These are phyloP conservation scores for Fraxinus ornus DNA, from an alignment of 305 asterid genomes.

Conservation along the genomic window DNA sequence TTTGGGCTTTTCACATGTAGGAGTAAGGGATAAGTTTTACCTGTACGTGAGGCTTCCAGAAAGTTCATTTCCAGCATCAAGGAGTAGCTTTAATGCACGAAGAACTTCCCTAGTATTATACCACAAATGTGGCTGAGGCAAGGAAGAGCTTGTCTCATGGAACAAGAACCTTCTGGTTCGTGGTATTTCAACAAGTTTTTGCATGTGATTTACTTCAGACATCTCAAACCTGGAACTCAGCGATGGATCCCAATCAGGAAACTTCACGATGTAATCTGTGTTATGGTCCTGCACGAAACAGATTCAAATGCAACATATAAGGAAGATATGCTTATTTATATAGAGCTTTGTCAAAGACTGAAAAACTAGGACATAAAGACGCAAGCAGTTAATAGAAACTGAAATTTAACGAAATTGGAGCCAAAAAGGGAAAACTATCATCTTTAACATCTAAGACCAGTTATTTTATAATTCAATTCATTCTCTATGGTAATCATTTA, in stretches of 20 bases:
- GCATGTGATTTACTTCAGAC: conserved; percentile 36
- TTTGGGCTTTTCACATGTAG: not conserved
- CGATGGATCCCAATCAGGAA: conserved; percentile 93
- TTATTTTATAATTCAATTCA: not conserved
- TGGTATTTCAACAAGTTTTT: conserved; percentile 32
- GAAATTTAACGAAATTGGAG: not conserved
- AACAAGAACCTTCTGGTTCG: conserved; percentile 58
- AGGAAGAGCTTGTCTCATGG: conserved; percentile 49
- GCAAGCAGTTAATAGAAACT: not conserved
- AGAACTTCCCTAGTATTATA: conserved; percentile 59
- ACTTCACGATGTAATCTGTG: conserved; percentile 78
- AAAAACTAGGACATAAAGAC: not conserved
- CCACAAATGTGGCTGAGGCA: conserved; percentile 88
- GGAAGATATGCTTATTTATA: not conserved
- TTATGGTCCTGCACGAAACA: conserved; percentile 73
- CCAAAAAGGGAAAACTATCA: not conserved
- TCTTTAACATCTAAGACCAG: not conserved
- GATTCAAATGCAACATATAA: not conserved
- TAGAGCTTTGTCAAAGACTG: not conserved
- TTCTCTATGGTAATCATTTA: not conserved
- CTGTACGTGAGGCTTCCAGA: conserved; percentile 78
- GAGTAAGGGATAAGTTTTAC: conserved; percentile 32
- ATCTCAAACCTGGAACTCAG: conserved; percentile 25
- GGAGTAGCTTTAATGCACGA: conserved; percentile 73
- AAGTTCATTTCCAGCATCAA: conserved; percentile 80